Evolutionary conservation across 2,329 filamentous ascomycete species (phyloP).

Genomic region (Claviceps arundinis): DNA sequence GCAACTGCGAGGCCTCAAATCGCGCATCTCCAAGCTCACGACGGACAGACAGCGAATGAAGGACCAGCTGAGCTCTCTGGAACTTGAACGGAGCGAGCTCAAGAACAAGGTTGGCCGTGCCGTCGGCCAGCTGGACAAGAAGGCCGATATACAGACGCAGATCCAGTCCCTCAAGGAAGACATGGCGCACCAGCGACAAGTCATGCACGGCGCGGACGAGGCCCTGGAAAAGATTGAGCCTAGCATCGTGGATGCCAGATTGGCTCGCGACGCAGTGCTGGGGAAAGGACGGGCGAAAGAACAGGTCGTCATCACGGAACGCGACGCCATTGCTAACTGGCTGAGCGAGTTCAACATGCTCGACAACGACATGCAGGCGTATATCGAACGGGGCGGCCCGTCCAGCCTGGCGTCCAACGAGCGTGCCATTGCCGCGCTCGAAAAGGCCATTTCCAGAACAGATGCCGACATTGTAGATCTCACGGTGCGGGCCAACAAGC

Average conservation of each 20-base stretch:
- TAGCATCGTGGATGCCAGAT: conserved; percentile 60
- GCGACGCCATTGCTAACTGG: conserved; percentile 58
- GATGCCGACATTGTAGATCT: conserved; percentile 57
- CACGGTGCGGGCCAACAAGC: conserved; percentile 58
- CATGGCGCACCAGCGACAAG: conserved; percentile 53
- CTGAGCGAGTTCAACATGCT: conserved; percentile 65
- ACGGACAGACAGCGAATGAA: conserved; percentile 59
- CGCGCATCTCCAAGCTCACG: conserved; percentile 50
- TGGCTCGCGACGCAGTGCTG: conserved; percentile 63
- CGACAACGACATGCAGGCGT: conserved; percentile 66
- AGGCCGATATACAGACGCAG: conserved; percentile 53
- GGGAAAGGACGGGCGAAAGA: conserved; percentile 60
- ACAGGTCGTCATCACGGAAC: conserved; percentile 55
- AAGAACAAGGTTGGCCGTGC: conserved; percentile 59
- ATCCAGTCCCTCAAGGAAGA: conserved; percentile 61
- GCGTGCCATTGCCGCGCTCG: conserved; percentile 53
- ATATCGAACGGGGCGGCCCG: conserved; percentile 62
- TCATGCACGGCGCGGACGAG: conserved; percentile 54
- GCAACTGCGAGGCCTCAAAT: conserved; percentile 51
- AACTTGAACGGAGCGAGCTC: conserved; percentile 65
- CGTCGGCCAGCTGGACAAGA: conserved; percentile 68
- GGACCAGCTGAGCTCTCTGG: conserved; percentile 53
- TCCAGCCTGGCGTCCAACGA: conserved; percentile 56
- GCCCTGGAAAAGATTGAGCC: conserved; percentile 65
- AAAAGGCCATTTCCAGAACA: conserved; percentile 49